A percentile compares a stretch with the other conserved stretches of the same genome.
Evolutionary conservation across 1,284 basidiomycete genomes (phyloP).

Genomic region (Papiliotrema fonsecae): DNA sequence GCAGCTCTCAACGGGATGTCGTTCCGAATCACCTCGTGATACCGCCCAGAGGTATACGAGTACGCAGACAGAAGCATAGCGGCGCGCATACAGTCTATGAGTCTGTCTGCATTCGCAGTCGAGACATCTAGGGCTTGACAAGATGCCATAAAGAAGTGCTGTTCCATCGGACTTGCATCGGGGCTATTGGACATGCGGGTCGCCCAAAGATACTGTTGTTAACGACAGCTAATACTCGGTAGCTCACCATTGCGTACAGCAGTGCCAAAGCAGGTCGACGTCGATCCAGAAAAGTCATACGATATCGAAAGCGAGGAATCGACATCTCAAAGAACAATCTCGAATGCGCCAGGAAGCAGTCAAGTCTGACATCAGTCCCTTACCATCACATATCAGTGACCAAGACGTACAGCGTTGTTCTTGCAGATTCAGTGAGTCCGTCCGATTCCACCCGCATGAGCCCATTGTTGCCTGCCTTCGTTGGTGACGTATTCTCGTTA

Average conservation of each 20-base stretch:
- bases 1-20: not conserved
- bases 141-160: conserved; percentile 34
- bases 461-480: not conserved
- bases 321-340: conserved; percentile 43
- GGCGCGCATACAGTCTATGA: conserved; percentile 38
- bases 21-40: conserved; percentile 28
- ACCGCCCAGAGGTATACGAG: conserved; percentile 35
- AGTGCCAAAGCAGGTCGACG: conserved; percentile 36
- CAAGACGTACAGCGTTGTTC: conserved; percentile 25
- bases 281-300: conserved; percentile 37
- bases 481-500: not conserved
- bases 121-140: conserved; percentile 32
- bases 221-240: not conserved
- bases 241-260: conserved; percentile 38
- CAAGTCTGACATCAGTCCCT: conserved; percentile 15
- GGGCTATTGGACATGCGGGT: conserved; percentile 38
- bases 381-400: not conserved
- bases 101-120: conserved; percentile 32
- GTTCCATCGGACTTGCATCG: conserved; percentile 26
- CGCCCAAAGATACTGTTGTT: conserved; percentile 41
- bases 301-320: conserved; percentile 38
- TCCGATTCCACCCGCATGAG: conserved; percentile 23
- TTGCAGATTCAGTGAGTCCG: conserved; percentile 28
- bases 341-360: conserved; percentile 36
- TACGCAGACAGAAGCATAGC: conserved; percentile 39